These are phyloP conservation scores for Nyssa sinensis DNA, from an alignment of 148 eudicot species.

Conservation along the genomic window DNA sequence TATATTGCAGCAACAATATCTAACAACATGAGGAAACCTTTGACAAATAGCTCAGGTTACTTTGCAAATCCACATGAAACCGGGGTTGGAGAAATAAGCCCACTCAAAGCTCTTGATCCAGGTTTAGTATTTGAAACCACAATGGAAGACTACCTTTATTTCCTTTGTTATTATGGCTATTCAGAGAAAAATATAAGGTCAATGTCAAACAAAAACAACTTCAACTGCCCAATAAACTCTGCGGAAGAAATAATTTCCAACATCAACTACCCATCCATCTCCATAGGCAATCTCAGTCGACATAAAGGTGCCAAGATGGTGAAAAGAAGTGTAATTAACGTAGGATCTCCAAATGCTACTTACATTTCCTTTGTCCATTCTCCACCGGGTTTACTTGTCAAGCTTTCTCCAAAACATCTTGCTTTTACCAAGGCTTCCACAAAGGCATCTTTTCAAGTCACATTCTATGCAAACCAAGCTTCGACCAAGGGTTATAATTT, in stretches of 20 bases:
- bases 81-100: conserved; percentile 60
- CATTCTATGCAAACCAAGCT: conserved; percentile 45
- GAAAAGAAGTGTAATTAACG: conserved; percentile 44
- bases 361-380: conserved; percentile 38
- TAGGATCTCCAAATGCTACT: conserved; percentile 47
- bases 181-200: conserved; percentile 34
- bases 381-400: conserved; percentile 44
- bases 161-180: conserved; percentile 51
- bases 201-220: conserved; percentile 34
- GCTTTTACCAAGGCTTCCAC: conserved; percentile 24
- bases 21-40: conserved; percentile 36
- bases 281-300: conserved; percentile 40
- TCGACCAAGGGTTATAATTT: conserved; percentile 54
- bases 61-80: conserved; percentile 51
- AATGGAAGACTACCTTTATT: conserved; percentile 40
- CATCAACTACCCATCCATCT: conserved; percentile 63
- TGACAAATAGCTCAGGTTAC: conserved; percentile 38
- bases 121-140: conserved; percentile 59
- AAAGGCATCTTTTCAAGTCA: conserved; percentile 37
- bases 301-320: conserved; percentile 23
- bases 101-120: conserved; percentile 62
- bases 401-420: conserved; percentile 43
- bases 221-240: conserved; percentile 43
- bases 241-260: conserved; percentile 38
- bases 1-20: conserved; percentile 42